Evolutionary conservation across 495 filamentous ascomycete species (phyloP), one percentile per base, ranked within the genome.

Genomic region (Aspergillus taichungensis): DNA sequence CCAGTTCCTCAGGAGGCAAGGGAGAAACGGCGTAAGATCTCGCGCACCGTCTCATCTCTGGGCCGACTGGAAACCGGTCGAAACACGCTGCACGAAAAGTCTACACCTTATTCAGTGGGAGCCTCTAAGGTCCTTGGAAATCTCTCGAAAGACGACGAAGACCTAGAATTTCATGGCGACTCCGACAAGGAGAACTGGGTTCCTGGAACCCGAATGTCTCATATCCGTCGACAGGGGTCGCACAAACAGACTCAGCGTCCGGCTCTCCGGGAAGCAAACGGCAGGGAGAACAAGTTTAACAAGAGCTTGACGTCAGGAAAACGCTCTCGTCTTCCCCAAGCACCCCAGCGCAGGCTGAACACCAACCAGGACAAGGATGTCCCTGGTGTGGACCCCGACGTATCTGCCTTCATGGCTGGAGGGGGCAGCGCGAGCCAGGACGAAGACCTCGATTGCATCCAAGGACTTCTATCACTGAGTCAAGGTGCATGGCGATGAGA

Each of bases 131-230:
- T 41, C 37, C 53, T 40, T 44, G 58, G 36, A 59, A 62, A 38
- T 29, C 30, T 36, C 31, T 34, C 59, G 37, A 52, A 67, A 53
- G 42, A 53, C 12, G 48, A 41, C 13, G 51, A 59, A 35, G 64
- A 62, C n/a, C 34, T 69, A 0, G 69, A 75, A 32, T 37, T 63
- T 59, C 50, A 81, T 46, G 73, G 82, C 33, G 90, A 95, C 42
- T 94, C 87, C 2, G 90, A 96, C 55, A 96, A 96, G 60, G 90
- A 96, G 66, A 96, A 96, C 59, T 92, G 86, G 87, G 75, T 82
- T 39, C 79, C 79, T 1, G 76, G 69, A 13, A 78, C 72, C 6
- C 62, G 68, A 32, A 52, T 51, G 10, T 58, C 67, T 13, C 62
- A 69, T 30, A 40, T 64, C 34, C 69, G 64, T 47, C 65, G 66